Base-by-base conservation (phyloP, 148 eudicot species). In the Fagopyrum homotropicum region DNA sequence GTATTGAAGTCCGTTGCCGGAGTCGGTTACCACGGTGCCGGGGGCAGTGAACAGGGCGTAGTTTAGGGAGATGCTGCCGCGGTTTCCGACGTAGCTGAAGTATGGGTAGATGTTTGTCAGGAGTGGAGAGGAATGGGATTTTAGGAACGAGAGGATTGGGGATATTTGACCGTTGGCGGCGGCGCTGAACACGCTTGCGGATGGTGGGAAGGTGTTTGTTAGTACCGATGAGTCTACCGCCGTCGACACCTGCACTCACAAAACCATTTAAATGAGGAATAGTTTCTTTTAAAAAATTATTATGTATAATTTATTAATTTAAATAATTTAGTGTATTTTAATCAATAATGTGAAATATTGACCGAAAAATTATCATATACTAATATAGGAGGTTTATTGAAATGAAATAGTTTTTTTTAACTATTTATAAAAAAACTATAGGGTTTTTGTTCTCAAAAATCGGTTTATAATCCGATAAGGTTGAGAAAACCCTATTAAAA, bases 81-180 rank as follows among this genome's bases (percentile, higher is more conserved):
- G 45, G 51, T 81, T 51, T 3, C 19, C 69, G 4, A 35, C 49
- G 77, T 70, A 74, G 35, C 78, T 59, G 51, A 84, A 85, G 79
- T 86, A 86, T 44, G 90, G 90, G 74, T 87, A 85, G 12, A 84
- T 79, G 49, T 84, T 84, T 51, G 63, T 83, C 15, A 87, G 66
- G 15, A 87, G 69, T 9, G 90, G 90, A 1, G 80, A 66, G 0
- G 73, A 68, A 14, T 80, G 81, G 7, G 11, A 43, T 16, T 9
- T 75, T 2, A 87, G 81, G 63, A 84, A 85, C 75, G 73, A 74
- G 22, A 87, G 71, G n/a, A 87, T 87, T 9, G 86, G 85, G 15
- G 47, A 69, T 7, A 81, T 81, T 77, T 79, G 79, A 12, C 6
- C 2, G 4, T 51, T n/a, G 9, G 45, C 52, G 6, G 52, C 59